Percentiles rank a stretch among this genome's conserved stretches.
phyloP scores from a whole-genome alignment of 176 grass and related monocot species.

The Oryza punctata region DNA sequence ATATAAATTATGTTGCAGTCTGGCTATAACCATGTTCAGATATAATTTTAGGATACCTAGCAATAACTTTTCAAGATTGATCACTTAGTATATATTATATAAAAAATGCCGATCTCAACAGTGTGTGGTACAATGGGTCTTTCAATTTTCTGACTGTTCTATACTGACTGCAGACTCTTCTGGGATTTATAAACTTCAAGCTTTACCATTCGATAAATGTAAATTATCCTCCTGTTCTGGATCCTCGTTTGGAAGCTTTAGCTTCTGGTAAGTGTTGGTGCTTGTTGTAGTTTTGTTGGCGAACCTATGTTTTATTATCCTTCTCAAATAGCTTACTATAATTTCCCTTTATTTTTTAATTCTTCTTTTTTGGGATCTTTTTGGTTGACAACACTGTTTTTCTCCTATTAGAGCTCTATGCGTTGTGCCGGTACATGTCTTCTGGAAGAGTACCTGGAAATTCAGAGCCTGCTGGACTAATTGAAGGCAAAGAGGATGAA shows the following conservation, averaged over 20 bases:
- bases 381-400: conserved; percentile 31
- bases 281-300: background rate
- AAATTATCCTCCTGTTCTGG: conserved; percentile 94
- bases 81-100: background rate
- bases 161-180: conserved; percentile 74
- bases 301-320: background rate
- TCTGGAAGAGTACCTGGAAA: conserved; percentile 47
- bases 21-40: background rate
- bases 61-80: conserved; percentile 3
- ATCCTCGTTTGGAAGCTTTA: conserved; percentile 87
- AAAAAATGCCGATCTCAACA: background rate
- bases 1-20: background rate
- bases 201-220: conserved; percentile 99
- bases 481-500: conserved; percentile 48
- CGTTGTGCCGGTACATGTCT: conserved; percentile 77
- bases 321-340: background rate
- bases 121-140: background rate
- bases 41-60: background rate
- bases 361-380: background rate
- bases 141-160: conserved; percentile 41
- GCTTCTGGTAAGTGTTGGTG: conserved; percentile 64
- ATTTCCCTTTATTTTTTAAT: background rate
- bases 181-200: conserved; percentile 95
- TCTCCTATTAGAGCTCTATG: conserved; percentile 77
- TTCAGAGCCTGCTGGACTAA: conserved; percentile 32